Base-by-base conservation (phyloP, 169 alveolate species). In the Plasmodium sp. region DNA sequence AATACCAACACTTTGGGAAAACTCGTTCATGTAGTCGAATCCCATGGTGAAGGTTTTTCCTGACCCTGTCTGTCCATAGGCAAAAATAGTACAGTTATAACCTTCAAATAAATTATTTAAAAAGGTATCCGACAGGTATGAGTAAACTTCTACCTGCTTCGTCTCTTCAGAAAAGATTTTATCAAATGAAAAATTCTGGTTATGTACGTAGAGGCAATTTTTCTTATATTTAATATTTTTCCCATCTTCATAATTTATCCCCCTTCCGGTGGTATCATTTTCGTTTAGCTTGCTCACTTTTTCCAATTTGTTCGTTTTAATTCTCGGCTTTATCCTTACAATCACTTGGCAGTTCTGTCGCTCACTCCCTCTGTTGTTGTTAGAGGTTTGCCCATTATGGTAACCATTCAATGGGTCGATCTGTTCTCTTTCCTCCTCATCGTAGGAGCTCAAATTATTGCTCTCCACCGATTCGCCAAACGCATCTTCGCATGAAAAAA, bases 11-110 rank as follows among this genome's bases (percentile, higher is more conserved):
- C 56, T 34, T 22, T 88, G 79, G 27, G 81, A 27, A 14, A 85
- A 27, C 31, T 75, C 58, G 58, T 85, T 72, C 62, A 51, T 85
- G 41, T 74, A 73, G 39, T 85, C 93, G 48, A 85, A 85, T 18
- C 93, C 93, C 84, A 75, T 85, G 36, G 93, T 85, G 56, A 34
- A 85, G 5, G 84, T 85, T 85, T 85, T 85, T 33, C 84, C 84
- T 73, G 93, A 85, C 31, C 84, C 93, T 7, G 85, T 85, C 33
- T 85, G 93, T 12, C 93, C 84, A 85, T 85, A 85, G 2, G 84
- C 84, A 48, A 85, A 74, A 74, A 85, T 75, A 39, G 93, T 74
- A 85, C 93, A 85, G 43, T 85, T 85, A 74, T 85, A 85, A 4
- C 93, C 93, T 16, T 85, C 67, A 75, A 85, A 85, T 39, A 85